phyloP scores from a whole-genome alignment of 2,329 filamentous ascomycete genomes.

The Exophiala lecanii-corni region DNA sequence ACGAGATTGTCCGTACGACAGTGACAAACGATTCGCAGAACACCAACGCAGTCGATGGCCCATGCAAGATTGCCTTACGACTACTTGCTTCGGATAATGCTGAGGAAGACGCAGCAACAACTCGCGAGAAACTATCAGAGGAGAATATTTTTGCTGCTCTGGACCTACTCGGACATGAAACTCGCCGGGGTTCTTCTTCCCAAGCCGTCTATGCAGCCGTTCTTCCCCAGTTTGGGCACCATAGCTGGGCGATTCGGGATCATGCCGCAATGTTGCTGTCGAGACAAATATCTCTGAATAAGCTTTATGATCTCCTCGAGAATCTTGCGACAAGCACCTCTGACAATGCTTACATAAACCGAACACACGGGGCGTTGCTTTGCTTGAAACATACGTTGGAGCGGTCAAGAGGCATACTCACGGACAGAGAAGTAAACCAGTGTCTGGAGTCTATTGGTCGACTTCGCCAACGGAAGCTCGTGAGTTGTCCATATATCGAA shows the following conservation, averaged over 20 bases:
- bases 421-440: constrained; percentile 3
- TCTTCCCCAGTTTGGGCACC: constrained; percentile 37
- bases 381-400: constrained; percentile 16
- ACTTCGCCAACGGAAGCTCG: background rate
- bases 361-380: constrained; percentile 38
- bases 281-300: constrained; percentile 3
- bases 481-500: constrained; percentile 16
- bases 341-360: constrained; percentile 30
- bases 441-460: background rate
- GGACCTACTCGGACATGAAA: constrained; percentile 36
- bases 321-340: constrained; percentile 2
- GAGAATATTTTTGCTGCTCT: constrained; percentile 40
- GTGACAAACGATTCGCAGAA: background rate
- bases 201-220: constrained; percentile 32
- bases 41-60: background rate
- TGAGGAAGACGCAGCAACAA: background rate
- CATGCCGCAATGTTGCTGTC: constrained; percentile 37
- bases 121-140: constrained; percentile 1
- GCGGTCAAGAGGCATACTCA: constrained; percentile 1
- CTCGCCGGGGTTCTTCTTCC: constrained; percentile 31
- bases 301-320: background rate
- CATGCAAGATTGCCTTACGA: constrained; percentile 11
- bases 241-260: constrained; percentile 44
- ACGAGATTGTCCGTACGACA: background rate
- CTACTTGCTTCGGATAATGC: constrained; percentile 6